These are phyloP conservation scores for Puya raimondii DNA, from an alignment of 176 grass and related monocot species.

Conservation along the genomic window DNA sequence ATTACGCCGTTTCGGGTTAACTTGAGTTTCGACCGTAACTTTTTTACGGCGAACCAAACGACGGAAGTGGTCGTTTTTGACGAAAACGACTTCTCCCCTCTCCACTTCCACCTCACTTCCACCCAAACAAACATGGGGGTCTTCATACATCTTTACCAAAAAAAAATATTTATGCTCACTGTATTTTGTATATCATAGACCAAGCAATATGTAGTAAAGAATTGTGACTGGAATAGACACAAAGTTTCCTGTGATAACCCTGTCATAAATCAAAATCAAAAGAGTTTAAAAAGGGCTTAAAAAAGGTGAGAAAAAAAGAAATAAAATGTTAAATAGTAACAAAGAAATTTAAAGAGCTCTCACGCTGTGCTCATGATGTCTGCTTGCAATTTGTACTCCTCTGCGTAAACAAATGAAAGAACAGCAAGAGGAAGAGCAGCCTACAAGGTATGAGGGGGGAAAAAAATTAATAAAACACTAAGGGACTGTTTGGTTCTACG, in stretches of 20 bases:
- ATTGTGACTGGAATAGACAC: conserved; percentile 69
- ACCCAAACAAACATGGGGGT: too few relatives aligned
- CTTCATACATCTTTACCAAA: too few relatives aligned
- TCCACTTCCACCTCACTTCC: too few relatives aligned
- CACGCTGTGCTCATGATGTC: conserved; percentile 98
- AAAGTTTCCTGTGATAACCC: conserved; percentile 73
- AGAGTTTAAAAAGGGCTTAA: neutral
- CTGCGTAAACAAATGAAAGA: conserved; percentile 79
- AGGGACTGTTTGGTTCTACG: too few relatives aligned
- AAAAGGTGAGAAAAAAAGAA: neutral
- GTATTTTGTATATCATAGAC: neutral
- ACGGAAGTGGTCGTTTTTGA: too few relatives aligned
- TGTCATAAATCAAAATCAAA: conserved; percentile 19
- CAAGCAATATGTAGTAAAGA: conserved; percentile 55
- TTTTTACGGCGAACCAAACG: too few relatives aligned
- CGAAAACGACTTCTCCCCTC: too few relatives aligned
- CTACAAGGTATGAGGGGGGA: neutral
- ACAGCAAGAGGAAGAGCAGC: conserved; percentile 42
- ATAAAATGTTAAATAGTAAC: neutral
- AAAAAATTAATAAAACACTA: too few relatives aligned
- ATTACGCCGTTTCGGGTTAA: too few relatives aligned
- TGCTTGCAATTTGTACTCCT: conserved; percentile 78
- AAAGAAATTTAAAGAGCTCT: neutral
- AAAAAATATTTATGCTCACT: neutral
- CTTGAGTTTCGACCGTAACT: too few relatives aligned